Percentiles rank a stretch among this genome's conserved stretches.
phyloP scores from a whole-genome alignment of 768 basidiomycete species.

The Paxillus rubicundulus region DNA sequence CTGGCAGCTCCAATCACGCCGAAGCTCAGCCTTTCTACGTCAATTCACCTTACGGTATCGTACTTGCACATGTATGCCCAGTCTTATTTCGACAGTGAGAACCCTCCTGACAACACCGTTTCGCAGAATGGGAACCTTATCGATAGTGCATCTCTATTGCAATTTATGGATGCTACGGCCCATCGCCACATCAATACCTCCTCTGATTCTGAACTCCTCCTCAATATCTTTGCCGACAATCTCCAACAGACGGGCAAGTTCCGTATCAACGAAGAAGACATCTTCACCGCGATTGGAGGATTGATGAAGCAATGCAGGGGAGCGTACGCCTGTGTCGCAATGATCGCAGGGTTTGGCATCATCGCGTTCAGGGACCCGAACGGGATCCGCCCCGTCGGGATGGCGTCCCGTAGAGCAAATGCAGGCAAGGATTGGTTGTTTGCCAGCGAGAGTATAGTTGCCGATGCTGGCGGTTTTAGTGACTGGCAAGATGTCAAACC shows the following conservation, averaged over 20 bases:
- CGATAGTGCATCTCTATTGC: conserved; percentile 83
- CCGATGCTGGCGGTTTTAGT: conserved; percentile 86
- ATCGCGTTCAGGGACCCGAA: conserved; percentile 98
- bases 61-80: conserved; percentile 86
- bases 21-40: conserved; percentile 99
- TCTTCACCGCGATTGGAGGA: conserved; percentile 89
- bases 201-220: conserved; percentile 93
- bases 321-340: conserved; percentile 96
- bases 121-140: conserved; percentile 95
- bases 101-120: conserved; percentile 2
- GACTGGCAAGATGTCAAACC: conserved; percentile 95
- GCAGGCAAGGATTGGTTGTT: conserved; percentile 82
- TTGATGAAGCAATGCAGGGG: conserved; percentile 88
- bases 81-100: not conserved
- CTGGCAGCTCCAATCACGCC: conserved; percentile 93
- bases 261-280: conserved; percentile 99
- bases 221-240: conserved; percentile 97
- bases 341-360: conserved; percentile 98
- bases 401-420: conserved; percentile 63
- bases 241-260: conserved; percentile 98
- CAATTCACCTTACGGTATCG: conserved; percentile 99
- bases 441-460: conserved; percentile 94
- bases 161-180: conserved; percentile 92
- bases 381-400: conserved; percentile 91
- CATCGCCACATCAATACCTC: conserved; percentile 99